These are phyloP conservation scores for Allantophomopsis lycopodina DNA, from an alignment of 2,329 filamentous ascomycete genomes.

Conservation along the genomic window DNA sequence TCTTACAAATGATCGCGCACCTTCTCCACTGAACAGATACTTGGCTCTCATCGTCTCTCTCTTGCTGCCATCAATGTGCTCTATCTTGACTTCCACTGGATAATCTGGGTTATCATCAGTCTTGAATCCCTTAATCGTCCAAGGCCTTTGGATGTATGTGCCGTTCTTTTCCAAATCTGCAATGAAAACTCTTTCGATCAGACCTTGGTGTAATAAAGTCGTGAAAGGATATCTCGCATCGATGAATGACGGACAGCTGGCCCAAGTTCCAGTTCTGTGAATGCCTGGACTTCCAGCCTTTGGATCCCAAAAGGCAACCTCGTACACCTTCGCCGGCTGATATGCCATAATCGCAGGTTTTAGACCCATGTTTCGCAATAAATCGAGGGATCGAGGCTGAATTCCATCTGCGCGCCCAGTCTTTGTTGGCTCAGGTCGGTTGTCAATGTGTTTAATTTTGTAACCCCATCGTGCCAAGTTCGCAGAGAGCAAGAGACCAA, in stretches of 20 bases:
- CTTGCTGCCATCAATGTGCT: constrained; percentile 61
- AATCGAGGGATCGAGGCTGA: constrained; percentile 76
- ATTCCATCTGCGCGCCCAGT: constrained; percentile 87
- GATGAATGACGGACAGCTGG: constrained; percentile 76
- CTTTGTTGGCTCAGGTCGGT: constrained; percentile 68
- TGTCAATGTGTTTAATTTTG: constrained; percentile 90
- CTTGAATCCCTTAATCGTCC: constrained; percentile 47
- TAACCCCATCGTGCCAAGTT: constrained; percentile 88
- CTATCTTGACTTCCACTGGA: constrained; percentile 66
- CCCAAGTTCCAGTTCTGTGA: constrained; percentile 60
- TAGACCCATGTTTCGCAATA: constrained; percentile 78
- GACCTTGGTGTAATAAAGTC: constrained; percentile 56
- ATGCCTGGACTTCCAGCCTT: constrained; percentile 40
- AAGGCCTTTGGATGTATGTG: constrained; percentile 46
- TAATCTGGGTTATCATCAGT: constrained; percentile 39
- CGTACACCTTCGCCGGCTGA: constrained; percentile 74
- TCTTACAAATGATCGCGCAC: constrained; percentile 52
- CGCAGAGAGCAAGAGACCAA: constrained; percentile 76
- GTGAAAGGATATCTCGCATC: constrained; percentile 60
- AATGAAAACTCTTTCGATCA: constrained; percentile 59
- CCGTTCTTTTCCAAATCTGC: constrained; percentile 49
- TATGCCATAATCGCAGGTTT: constrained; percentile 81
- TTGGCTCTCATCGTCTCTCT: constrained; percentile 57
- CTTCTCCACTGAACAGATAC: constrained; percentile 61
- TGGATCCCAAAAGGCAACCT: constrained; percentile 63